These are phyloP conservation scores for Trifolium dubium DNA, from an alignment of 306 rosid genomes.

Conservation along the genomic window DNA sequence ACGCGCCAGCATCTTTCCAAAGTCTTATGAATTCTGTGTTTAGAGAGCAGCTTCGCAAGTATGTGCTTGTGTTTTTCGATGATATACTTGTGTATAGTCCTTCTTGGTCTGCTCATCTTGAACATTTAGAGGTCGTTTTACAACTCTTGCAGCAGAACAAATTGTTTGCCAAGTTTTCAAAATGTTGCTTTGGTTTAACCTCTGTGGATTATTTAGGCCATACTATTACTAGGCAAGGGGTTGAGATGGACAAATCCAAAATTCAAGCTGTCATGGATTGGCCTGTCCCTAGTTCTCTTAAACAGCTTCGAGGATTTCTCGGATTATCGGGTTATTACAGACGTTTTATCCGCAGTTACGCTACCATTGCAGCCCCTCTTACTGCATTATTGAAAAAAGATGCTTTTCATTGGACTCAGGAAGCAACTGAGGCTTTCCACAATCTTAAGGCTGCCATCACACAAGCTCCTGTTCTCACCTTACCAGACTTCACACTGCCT, in stretches of 20 bases:
- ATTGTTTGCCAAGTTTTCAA: not conserved
- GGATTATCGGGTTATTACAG: not conserved
- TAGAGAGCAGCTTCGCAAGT: not conserved
- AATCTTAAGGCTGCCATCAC: not conserved
- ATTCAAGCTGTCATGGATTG: not conserved
- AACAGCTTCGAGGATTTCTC: not conserved
- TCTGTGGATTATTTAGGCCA: not conserved
- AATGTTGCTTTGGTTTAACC: not conserved
- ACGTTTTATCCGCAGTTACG: not conserved
- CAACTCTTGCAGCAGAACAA: not conserved
- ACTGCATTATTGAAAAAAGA: not conserved
- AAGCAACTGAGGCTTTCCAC: not conserved
- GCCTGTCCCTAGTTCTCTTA: not conserved
- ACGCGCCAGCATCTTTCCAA: not conserved
- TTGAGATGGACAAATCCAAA: not conserved
- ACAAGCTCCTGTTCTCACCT: not conserved
- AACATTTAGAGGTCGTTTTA: not conserved
- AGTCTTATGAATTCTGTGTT: not conserved
- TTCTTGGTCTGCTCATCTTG: not conserved
- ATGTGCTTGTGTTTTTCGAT: not conserved
- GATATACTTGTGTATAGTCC: not conserved
- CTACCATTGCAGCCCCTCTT: not conserved
- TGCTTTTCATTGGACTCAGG: not conserved
- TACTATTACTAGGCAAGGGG: not conserved
- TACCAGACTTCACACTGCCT: not conserved